These are phyloP conservation scores for Coemansia guatemalensis DNA, from an alignment of 192 early-diverging fungal genomes.

Conservation along the genomic window DNA sequence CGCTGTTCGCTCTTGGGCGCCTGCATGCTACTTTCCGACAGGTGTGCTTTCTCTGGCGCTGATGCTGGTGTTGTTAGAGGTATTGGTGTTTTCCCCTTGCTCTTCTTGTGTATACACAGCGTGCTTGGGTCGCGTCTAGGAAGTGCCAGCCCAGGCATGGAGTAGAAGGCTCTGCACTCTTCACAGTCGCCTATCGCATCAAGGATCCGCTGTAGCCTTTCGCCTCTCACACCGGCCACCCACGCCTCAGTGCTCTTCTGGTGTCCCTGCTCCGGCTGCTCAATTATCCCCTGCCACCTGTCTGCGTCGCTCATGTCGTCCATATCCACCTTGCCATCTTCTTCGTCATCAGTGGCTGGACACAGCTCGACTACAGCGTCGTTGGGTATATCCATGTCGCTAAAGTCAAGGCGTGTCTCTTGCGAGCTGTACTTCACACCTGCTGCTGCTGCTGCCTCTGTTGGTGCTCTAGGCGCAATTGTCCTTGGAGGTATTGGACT, in stretches of 20 bases:
- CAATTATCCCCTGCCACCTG: slow-evolving; percentile 16
- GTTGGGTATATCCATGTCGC: slow-evolving; percentile 22
- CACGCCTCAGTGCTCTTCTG: slow-evolving; percentile 1
- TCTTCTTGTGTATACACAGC: slow-evolving; percentile 36
- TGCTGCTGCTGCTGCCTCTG: not conserved
- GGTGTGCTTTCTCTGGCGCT: slow-evolving; percentile 4
- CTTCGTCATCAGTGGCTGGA: slow-evolving; percentile 30
- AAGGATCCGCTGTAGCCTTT: slow-evolving; percentile 24
- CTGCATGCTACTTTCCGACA: slow-evolving; percentile 3
- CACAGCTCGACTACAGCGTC: slow-evolving; percentile 22
- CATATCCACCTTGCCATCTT: not conserved
- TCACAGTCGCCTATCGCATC: slow-evolving; percentile 37
- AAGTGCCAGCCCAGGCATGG: slow-evolving; percentile 41
- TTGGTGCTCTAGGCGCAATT: not conserved
- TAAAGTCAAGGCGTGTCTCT: slow-evolving; percentile 44
- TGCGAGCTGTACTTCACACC: slow-evolving; percentile 33
- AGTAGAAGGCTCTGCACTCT: slow-evolving; percentile 42
- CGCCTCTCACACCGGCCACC: slow-evolving; percentile 7
- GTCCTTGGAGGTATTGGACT: not conserved
- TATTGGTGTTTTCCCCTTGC: slow-evolving; percentile 3
- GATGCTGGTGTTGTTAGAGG: not conserved
- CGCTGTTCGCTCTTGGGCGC: slow-evolving; percentile 32
- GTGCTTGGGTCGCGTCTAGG: slow-evolving; percentile 31
- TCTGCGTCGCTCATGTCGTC: not conserved
- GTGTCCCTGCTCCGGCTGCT: slow-evolving; percentile 12